phyloP scores from a whole-genome alignment of 768 basidiomycete species.

The Kwoniella sp. region DNA sequence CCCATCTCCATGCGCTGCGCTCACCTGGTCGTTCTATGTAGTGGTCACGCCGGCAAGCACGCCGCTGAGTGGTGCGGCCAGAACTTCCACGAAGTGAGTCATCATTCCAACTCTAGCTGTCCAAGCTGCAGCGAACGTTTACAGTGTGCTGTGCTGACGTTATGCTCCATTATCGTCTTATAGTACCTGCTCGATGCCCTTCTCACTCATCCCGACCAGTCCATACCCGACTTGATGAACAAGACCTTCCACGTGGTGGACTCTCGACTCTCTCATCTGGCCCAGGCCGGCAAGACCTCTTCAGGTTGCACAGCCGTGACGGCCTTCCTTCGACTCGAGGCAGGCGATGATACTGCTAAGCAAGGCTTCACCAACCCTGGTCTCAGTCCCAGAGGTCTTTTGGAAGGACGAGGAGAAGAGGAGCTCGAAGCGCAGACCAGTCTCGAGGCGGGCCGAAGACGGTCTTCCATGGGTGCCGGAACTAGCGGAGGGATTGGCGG shows the following conservation, averaged over 20 bases:
- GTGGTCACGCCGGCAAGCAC: constrained; percentile 94
- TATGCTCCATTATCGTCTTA: not conserved
- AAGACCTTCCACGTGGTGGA: constrained; percentile 94
- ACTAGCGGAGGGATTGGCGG: constrained; percentile 29
- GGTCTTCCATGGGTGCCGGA: constrained; percentile 35
- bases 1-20: not conserved
- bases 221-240: constrained; percentile 86
- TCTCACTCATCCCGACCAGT: constrained; percentile 62
- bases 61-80: constrained; percentile 98
- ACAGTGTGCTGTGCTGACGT: constrained; percentile 12
- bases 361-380: constrained; percentile 51
- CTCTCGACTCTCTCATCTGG: constrained; percentile 74
- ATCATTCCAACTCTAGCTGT: not conserved
- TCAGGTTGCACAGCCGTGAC: constrained; percentile 97
- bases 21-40: constrained; percentile 17
- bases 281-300: constrained; percentile 88
- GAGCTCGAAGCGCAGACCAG: constrained; percentile 48
- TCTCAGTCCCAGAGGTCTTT: constrained; percentile 43
- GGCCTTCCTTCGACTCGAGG: constrained; percentile 91
- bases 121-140: not conserved
- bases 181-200: constrained; percentile 73
- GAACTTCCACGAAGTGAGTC: constrained; percentile 81
- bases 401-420: constrained; percentile 54
- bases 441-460: constrained; percentile 18
- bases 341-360: constrained; percentile 57